Evolutionary conservation across 495 filamentous ascomycete genomes (phyloP), one percentile per base, ranked within the genome.

Genomic region (Letharia columbiana): DNA sequence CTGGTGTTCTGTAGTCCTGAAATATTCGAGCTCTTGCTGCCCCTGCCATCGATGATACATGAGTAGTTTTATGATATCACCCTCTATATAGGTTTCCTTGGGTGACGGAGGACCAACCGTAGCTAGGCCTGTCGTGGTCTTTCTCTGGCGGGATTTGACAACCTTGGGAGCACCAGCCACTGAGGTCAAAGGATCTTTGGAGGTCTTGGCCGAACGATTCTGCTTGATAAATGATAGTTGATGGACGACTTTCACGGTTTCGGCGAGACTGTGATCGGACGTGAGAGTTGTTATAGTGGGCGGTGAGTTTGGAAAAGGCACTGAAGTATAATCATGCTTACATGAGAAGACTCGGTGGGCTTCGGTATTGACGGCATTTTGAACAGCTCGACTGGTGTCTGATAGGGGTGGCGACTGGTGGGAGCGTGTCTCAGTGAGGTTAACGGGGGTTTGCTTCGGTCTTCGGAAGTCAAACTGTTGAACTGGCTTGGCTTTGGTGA

Each of bases 21-120:
- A 44, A 42, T 40, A 13, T 61, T 69, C 45, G 37, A 57, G 61
- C 28, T 47, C 45, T 45, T 69, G 45, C 18, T 64, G 65, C 17
- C 56, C 64, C 8, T 67, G 60, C 11, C 56, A 42, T 13, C 47
- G 41, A 41, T 37, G 56, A 31, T 68, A 50, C 20, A 60, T 47
- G 33, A 57, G 28, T 4, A 70, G 28, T 35, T 11, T 35, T 9
- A 57, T 4, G n/a, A 57, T 31, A 37, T 57, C 54, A 18, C 62
- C 42, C 60, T 52, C 59, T 42, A 39, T 61, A 20, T 57, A 57
- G 5, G 52, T 12, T 18, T 18, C 0, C 28, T 56, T 35, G 20
- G 50, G 54, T 5, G 15, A 17, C 20, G 54, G 33, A 39, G 33
- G 31, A 20, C 23, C 33, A 7, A 20, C 33, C 2, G 33, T 57